Evolutionary conservation across 352 stramenopile genomes (phyloP), one percentile per base, ranked within the genome.

Genomic region (Pythium angustatum): DNA sequence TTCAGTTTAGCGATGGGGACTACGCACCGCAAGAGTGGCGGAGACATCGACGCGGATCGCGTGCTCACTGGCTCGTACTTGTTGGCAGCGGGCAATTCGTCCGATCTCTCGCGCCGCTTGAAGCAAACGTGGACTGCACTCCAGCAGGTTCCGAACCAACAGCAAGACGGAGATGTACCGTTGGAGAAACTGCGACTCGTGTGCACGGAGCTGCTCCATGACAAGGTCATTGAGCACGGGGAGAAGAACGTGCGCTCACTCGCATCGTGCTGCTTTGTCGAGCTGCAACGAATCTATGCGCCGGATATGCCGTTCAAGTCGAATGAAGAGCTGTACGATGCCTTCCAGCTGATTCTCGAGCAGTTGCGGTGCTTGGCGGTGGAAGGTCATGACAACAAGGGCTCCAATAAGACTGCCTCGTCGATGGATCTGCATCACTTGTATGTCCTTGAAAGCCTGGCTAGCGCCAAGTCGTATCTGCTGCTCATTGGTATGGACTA

Each of bases 381-480:
- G 15, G 71, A 77, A 55, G 41, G 51, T 28, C 45, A 74, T 24
- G 62, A 68, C 14, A 66, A 62, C 2, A 64, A 48, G 1, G 38
- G 21, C 5, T 62, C 52, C 0, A 80, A 60, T 7, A 77, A 50
- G 28, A 34, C 57, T 6, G 61, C 55, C 24, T 71, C 71, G 2
- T 74, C 72, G 12, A 80, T 64, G 5, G 62, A 76, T 47, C 34
- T 79, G 28, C 79, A 82, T 30, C 62, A 72, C 51, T 65, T 83
- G 22, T 71, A 91, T 33, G 63, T 96, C 6, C 59, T 96, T 8
- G 87, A 96, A 57, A 91, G 74, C 24, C 54, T 96, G 2, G 78
- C 84, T 1, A 81, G 55, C 0, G 62, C 72, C 40, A 91, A 88
- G 69, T 81, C 80, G 5, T 89, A 77, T 49, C 38, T 85, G 24